These are phyloP conservation scores for Passalora sequoiae DNA, from an alignment of 2,329 filamentous ascomycete genomes.

Conservation along the genomic window DNA sequence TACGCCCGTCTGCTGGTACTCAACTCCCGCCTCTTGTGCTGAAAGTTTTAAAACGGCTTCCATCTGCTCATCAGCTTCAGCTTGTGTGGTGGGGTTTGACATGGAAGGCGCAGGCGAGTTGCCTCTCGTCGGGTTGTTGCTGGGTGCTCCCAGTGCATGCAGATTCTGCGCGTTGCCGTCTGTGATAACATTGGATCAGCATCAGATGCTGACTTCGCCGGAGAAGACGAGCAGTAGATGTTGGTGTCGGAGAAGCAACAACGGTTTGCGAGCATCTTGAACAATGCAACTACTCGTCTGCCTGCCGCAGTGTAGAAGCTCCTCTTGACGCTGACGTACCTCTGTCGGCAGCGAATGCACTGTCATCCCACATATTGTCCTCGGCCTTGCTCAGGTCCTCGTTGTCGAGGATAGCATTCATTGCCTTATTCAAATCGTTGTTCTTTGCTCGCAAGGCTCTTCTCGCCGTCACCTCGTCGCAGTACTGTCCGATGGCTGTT, in stretches of 20 bases:
- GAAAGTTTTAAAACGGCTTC: slow-evolving; percentile 26
- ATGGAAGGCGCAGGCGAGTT: slow-evolving; percentile 25
- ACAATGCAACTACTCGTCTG: too few species aligned
- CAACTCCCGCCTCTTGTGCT: slow-evolving; percentile 11
- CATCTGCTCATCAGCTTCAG: slow-evolving; percentile 31
- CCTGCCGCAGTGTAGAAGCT: too few species aligned
- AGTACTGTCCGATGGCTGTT: slow-evolving; percentile 11
- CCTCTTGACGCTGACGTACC: neutral
- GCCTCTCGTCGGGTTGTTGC: slow-evolving; percentile 30
- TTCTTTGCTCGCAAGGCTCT: slow-evolving; percentile 24
- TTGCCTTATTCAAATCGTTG: slow-evolving; percentile 27
- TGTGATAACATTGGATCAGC: too few species aligned
- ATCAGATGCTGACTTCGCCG: too few species aligned
- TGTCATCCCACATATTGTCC: slow-evolving; percentile 29
- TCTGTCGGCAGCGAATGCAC: slow-evolving; percentile 24
- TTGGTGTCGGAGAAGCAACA: too few species aligned
- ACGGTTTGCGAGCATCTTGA: too few species aligned
- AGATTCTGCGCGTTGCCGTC: slow-evolving; percentile 30
- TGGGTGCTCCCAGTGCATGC: slow-evolving; percentile 28
- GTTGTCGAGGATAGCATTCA: slow-evolving; percentile 30
- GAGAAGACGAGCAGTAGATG: too few species aligned
- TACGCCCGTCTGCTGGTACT: slow-evolving; percentile 47
- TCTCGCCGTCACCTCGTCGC: slow-evolving; percentile 13
- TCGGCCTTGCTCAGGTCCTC: slow-evolving; percentile 29
- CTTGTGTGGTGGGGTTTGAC: slow-evolving; percentile 25